phyloP scores from a whole-genome alignment of 352 stramenopile species.

The Albugo laibachii region DNA sequence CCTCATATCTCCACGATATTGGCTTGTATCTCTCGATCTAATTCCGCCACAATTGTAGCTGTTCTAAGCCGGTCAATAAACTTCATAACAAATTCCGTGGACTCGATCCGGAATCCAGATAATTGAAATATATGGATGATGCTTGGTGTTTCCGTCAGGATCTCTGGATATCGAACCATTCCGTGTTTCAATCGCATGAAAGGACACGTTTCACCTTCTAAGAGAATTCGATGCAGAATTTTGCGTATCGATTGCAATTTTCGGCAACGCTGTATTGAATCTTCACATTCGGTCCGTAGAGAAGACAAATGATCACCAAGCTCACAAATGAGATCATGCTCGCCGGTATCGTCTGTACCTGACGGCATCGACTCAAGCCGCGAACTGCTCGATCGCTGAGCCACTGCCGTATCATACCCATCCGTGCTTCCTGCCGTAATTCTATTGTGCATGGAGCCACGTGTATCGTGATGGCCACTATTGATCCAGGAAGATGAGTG shows the following conservation, averaged over 20 bases:
- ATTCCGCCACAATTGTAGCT: constrained; percentile 1
- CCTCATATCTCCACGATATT: no score
- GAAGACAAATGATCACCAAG: constrained; percentile 31
- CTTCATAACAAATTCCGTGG: constrained; percentile 52
- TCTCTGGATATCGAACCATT: constrained; percentile 47
- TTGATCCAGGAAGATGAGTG: no score
- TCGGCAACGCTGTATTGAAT: constrained; percentile 18
- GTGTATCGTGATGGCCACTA: no score
- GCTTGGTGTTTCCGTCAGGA: constrained; percentile 43
- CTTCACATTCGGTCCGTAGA: constrained; percentile 27
- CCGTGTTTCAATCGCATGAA: constrained; percentile 45
- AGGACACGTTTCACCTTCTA: constrained; percentile 36
- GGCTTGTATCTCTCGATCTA: background rate
- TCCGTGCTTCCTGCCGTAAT: no score
- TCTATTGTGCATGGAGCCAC: no score
- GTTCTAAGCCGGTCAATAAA: constrained; percentile 37
- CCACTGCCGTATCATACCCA: no score
- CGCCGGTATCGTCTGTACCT: no score
- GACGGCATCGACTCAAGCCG: no score
- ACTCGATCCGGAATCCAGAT: constrained; percentile 47
- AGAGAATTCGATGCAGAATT: constrained; percentile 39
- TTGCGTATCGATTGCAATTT: constrained; percentile 53
- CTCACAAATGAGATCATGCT: constrained; percentile 5
- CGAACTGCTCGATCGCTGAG: no score
- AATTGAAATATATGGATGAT: constrained; percentile 61